Evolutionary conservation across 2,329 filamentous ascomycete species (phyloP), one percentile per base, ranked within the genome.

Genomic region (Penicillium frequentans): DNA sequence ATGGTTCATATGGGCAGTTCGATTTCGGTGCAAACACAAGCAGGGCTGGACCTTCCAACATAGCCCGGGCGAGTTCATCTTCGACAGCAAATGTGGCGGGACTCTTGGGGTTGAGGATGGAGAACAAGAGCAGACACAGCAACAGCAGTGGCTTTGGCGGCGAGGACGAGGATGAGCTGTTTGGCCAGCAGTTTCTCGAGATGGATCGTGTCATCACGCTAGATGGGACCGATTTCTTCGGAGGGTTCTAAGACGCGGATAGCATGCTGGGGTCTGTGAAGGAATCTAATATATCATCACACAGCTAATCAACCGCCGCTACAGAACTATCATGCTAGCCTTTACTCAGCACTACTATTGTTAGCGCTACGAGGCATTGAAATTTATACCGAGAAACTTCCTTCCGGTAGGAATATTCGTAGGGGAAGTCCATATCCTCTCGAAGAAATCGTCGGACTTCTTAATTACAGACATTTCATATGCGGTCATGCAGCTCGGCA

Each of bases 181-280:
- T 59, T 5, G 57, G 56, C 33, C 57, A 52, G 23, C 42, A 45
- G 11, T 59, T 59, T 14, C 53, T 59, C 49, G 57, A 59, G 5
- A 54, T 59, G 54, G 57, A 59, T 50, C 53, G 57, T 14, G 54
- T 59, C 21, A 59, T 59, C 19, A 59, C 53, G 33, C 23, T 59
- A 10, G 45, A 59, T 21, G 57, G 35, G 35, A 39, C 35, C 0
- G 35, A 39, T 16, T 39, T 39, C n/a, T 39, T 39, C 9, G 35
- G 35, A 16, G 33, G 33, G 5, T 35, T 14, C 14, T 35, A 35
- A 29, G 27, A 1, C 10, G 27, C 3, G 13, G 14, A 1, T 35
- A 14, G 33, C 13, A 35, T 35, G 4, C 33, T n/a, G 27, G 9
- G 27, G 1, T 16, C 3, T 7, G 5, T 35, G 33, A 35, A 29